phyloP scores from a whole-genome alignment of 2,329 filamentous ascomycete genomes.

The Exserohilum turcica region DNA sequence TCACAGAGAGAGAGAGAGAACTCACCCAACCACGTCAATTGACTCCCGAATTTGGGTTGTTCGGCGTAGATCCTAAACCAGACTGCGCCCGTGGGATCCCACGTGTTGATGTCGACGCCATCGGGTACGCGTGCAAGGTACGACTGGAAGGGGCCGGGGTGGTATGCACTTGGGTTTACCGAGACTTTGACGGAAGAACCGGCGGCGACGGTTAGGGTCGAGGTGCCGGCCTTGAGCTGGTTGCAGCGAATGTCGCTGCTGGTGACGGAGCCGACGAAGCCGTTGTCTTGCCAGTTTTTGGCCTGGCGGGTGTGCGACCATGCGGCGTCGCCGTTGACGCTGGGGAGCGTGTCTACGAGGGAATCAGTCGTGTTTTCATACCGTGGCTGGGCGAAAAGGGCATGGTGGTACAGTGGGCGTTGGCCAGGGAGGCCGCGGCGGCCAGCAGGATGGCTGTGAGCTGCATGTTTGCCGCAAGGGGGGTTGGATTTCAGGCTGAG shows the following conservation, averaged over 20 bases:
- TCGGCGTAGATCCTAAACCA: conserved; percentile 44
- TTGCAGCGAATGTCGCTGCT: conserved; percentile 38
- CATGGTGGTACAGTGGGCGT: conserved; percentile 10
- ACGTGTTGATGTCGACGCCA: conserved; percentile 37
- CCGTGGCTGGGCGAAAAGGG: too few species aligned
- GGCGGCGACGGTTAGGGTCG: conserved; percentile 23
- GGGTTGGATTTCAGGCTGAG: background rate
- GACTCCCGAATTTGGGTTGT: conserved; percentile 11
- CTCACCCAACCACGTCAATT: conserved; percentile 16
- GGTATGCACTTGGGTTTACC: conserved; percentile 30
- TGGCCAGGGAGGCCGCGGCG: conserved; percentile 7
- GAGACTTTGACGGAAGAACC: conserved; percentile 42
- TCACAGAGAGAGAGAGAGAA: background rate
- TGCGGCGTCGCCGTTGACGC: conserved; percentile 6
- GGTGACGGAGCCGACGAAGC: conserved; percentile 18
- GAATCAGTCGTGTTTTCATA: background rate
- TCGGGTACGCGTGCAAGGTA: conserved; percentile 47
- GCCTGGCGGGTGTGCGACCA: conserved; percentile 14
- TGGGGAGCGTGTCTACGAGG: conserved; percentile 12
- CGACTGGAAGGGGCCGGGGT: conserved; percentile 45
- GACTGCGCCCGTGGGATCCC: conserved; percentile 41
- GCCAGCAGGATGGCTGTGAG: conserved; percentile 1
- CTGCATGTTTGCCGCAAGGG: conserved; percentile 5
- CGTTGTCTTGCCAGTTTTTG: conserved; percentile 19
- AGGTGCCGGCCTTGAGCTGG: conserved; percentile 20